Conservation (phyloP, 2,329 filamentous ascomycete species). For the Fonsecaea pedrosoi region DNA sequence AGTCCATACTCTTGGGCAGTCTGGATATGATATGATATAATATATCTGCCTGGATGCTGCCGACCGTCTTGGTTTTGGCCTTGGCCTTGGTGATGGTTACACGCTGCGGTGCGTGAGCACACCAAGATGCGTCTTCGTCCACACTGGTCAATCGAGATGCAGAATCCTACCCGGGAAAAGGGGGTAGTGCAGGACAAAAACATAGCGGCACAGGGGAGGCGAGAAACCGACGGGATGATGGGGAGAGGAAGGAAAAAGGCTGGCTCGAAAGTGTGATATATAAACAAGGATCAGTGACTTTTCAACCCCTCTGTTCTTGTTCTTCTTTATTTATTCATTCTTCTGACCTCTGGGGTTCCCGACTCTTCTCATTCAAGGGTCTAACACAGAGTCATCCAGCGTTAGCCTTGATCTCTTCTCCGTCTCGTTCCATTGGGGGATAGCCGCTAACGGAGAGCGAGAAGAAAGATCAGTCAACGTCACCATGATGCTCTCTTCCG, state of each 20-base stretch:
- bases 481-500: conserved; percentile 34
- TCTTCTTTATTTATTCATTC: background rate
- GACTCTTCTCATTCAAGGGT: background rate
- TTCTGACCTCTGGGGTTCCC: background rate
- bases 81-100: background rate
- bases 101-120: background rate
- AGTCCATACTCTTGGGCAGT: too few relatives aligned
- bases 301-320: background rate
- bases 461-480: background rate
- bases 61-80: background rate
- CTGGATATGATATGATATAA: too few relatives aligned
- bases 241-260: background rate
- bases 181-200: too few relatives aligned
- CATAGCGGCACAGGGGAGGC: background rate
- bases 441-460: background rate
- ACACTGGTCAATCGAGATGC: too few relatives aligned
- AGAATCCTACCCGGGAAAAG: too few relatives aligned
- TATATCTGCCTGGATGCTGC: too few relatives aligned
- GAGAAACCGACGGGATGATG: background rate
- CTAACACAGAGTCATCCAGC: background rate
- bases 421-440: background rate
- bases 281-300: background rate
- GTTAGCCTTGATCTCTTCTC: background rate
- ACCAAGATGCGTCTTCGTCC: too few relatives aligned
- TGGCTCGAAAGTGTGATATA: background rate